phyloP scores from a whole-genome alignment of 2,329 filamentous ascomycete species.

The Pseudogymnoascus verrucosus region DNA sequence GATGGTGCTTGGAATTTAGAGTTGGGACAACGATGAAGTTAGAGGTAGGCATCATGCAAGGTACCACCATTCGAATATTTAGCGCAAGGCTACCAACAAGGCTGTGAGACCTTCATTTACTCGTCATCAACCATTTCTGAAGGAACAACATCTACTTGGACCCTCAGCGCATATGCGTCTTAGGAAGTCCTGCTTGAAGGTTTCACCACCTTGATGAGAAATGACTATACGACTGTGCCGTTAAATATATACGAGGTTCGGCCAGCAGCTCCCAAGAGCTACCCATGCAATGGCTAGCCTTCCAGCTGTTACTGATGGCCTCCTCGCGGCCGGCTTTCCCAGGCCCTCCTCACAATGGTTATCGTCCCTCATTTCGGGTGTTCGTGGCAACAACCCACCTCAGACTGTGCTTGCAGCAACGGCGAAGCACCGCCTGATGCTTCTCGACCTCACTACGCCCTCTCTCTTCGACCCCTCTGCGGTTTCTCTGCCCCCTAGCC shows the following conservation, averaged over 20 bases:
- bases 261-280: background rate
- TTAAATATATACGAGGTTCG: background rate
- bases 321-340: background rate
- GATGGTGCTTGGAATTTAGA: background rate
- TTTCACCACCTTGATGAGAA: background rate
- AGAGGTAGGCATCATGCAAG: constrained; percentile 12
- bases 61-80: constrained; percentile 11
- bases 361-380: constrained; percentile 45
- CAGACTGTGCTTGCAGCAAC: constrained; percentile 64
- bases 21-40: background rate
- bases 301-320: constrained; percentile 37
- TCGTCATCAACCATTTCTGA: background rate
- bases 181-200: background rate
- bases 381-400: constrained; percentile 39
- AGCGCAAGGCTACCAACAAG: constrained; percentile 18
- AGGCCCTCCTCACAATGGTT: constrained; percentile 11
- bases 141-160: background rate
- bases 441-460: constrained; percentile 64
- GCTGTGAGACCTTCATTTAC: constrained; percentile 12
- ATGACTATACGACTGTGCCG: background rate
- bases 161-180: constrained; percentile 7
- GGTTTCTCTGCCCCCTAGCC: constrained; percentile 48
- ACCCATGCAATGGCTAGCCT: constrained; percentile 30
- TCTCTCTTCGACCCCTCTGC: constrained; percentile 38
- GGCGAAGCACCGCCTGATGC: constrained; percentile 70